Conservation (phyloP, 768 basidiomycete genomes). For the Kwoniella dendrophila region DNA sequence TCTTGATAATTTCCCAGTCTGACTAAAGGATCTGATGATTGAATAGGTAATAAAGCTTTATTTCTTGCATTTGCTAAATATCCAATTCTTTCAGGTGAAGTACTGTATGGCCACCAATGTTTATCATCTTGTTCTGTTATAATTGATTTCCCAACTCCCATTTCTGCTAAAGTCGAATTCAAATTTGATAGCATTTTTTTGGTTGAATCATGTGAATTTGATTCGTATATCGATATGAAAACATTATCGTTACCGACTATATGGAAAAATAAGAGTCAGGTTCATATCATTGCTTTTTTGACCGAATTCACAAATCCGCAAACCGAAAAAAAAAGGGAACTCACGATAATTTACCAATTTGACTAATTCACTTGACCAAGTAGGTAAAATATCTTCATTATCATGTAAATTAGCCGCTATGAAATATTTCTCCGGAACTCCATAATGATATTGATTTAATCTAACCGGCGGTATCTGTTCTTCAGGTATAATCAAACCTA, state of each 20-base stretch:
- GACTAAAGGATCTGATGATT: constrained; percentile 52
- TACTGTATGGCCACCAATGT: constrained; percentile 36
- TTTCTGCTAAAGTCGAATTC: constrained; percentile 37
- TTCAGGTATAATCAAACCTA: constrained; percentile 11
- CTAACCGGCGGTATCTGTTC: constrained; percentile 5
- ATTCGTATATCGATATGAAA: constrained; percentile 60
- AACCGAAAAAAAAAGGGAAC: not conserved
- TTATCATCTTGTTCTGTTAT: constrained; percentile 47
- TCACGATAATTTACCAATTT: constrained; percentile 39
- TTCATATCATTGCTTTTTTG: too few species aligned
- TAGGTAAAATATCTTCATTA: constrained; percentile 57
- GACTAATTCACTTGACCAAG: constrained; percentile 57
- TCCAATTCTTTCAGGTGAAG: constrained; percentile 55
- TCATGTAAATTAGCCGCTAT: constrained; percentile 60
- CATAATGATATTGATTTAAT: not conserved
- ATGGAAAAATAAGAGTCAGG: not conserved
- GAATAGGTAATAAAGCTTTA: constrained; percentile 59
- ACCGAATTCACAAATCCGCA: too few species aligned
- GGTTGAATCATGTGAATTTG: constrained; percentile 55
- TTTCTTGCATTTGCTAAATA: constrained; percentile 59
- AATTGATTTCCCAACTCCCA: constrained; percentile 53
- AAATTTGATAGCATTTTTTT: constrained; percentile 53
- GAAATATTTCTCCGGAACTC: constrained; percentile 37
- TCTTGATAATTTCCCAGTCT: constrained; percentile 12
- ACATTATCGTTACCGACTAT: constrained; percentile 59